These are phyloP conservation scores for Ramularia collo-cygni DNA, from an alignment of 2,329 filamentous ascomycete species.

Conservation along the genomic window DNA sequence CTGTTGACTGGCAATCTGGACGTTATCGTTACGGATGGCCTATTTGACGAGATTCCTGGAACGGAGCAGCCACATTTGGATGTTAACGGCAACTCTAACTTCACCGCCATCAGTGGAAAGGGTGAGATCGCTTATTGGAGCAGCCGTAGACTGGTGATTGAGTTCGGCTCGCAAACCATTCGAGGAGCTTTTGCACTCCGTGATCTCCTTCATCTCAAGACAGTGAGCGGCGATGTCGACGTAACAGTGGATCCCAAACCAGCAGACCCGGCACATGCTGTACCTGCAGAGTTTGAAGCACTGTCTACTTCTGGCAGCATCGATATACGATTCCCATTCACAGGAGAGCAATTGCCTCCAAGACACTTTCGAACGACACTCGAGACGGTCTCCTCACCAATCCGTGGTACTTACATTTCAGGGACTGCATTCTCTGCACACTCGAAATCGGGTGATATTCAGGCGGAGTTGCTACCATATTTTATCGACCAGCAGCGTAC, in stretches of 20 bases:
- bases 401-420: constrained; percentile 36
- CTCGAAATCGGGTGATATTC: constrained; percentile 34
- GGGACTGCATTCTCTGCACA: constrained; percentile 32
- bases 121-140: constrained; percentile 27
- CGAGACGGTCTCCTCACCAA: constrained; percentile 32
- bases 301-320: constrained; percentile 34
- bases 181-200: constrained; percentile 35
- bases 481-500: constrained; percentile 17
- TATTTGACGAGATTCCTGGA: constrained; percentile 12
- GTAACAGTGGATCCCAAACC: constrained; percentile 35
- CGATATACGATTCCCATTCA: constrained; percentile 27
- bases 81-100: constrained; percentile 29
- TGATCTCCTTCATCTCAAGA: constrained; percentile 36
- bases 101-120: constrained; percentile 31
- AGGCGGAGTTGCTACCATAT: constrained; percentile 33
- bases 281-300: constrained; percentile 33
- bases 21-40: constrained; percentile 31
- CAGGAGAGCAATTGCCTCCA: constrained; percentile 25
- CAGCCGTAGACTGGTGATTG: constrained; percentile 35
- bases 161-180: constrained; percentile 36
- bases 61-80: constrained; percentile 20
- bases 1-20: constrained; percentile 33
- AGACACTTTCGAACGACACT: constrained; percentile 38
- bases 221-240: constrained; percentile 36
- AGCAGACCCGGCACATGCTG: constrained; percentile 22